Conservation (phyloP, 2,329 filamentous ascomycete genomes). For the Coleophoma eucalyptorum region DNA sequence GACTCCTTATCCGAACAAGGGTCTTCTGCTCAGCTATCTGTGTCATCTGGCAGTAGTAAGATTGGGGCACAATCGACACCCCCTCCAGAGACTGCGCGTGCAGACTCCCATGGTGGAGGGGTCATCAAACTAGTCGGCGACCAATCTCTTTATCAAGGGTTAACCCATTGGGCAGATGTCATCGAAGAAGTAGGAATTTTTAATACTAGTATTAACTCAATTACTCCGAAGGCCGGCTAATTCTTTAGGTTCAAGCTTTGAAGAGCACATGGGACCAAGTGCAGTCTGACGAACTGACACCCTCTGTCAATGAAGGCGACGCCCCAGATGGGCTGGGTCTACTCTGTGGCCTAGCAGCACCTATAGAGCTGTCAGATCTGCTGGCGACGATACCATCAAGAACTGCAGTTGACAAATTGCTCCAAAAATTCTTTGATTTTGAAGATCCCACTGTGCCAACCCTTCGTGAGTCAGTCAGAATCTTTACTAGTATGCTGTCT, state of each 20-base stretch:
- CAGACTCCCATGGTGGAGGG: slow-evolving; percentile 51
- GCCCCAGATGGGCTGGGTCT: slow-evolving; percentile 58
- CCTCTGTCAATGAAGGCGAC: slow-evolving; percentile 48
- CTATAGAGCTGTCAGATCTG: slow-evolving; percentile 71
- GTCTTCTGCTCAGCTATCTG: slow-evolving; percentile 37
- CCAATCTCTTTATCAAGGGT: slow-evolving; percentile 75
- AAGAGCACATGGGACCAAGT: slow-evolving; percentile 73
- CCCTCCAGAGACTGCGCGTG: slow-evolving; percentile 50
- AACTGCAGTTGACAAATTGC: slow-evolving; percentile 74
- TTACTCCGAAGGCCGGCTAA: not conserved
- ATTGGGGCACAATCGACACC: slow-evolving; percentile 31
- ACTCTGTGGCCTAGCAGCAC: slow-evolving; percentile 66
- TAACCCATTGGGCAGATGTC: slow-evolving; percentile 77
- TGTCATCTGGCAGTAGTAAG: slow-evolving; percentile 55
- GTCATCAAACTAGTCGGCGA: slow-evolving; percentile 69
- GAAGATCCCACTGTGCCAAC: slow-evolving; percentile 54
- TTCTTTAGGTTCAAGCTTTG: slow-evolving; percentile 12
- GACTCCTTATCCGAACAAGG: slow-evolving; percentile 30
- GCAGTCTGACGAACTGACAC: slow-evolving; percentile 65
- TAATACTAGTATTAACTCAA: not conserved
- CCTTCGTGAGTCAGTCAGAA: slow-evolving; percentile 14
- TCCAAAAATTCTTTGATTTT: slow-evolving; percentile 85
- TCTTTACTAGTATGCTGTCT: slow-evolving; percentile 5
- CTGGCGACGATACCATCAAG: slow-evolving; percentile 75
- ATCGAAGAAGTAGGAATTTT: slow-evolving; percentile 53